These are phyloP conservation scores for Aspergillus novoparasiticus DNA, from an alignment of 2,329 filamentous ascomycete genomes.

Conservation along the genomic window DNA sequence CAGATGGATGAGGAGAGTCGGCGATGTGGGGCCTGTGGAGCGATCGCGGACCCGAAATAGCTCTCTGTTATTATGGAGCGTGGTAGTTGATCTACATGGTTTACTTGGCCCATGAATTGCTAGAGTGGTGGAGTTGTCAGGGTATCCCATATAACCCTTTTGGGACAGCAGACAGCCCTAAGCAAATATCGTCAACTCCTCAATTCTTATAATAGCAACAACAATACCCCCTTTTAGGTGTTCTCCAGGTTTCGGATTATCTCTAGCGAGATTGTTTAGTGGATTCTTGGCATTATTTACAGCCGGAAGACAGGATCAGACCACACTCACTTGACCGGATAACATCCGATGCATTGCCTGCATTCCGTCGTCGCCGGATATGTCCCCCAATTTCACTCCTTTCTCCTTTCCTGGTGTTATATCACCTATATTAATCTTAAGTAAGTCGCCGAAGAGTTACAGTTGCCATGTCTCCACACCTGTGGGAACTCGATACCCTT, in stretches of 20 bases:
- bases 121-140: neutral
- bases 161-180: neutral
- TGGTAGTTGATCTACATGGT: neutral
- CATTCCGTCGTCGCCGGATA: neutral
- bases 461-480: conserved; percentile 5
- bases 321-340: neutral
- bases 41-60: conserved; percentile 15
- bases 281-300: neutral
- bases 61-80: neutral
- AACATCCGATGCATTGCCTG: neutral
- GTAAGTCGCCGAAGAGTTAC: neutral
- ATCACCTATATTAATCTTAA: neutral
- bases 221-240: neutral
- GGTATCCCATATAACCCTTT: neutral
- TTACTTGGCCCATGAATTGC: too few relatives aligned
- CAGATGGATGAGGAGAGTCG: conserved; percentile 16
- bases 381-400: neutral
- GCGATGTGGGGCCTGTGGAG: conserved; percentile 15
- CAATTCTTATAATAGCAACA: neutral
- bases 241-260: neutral
- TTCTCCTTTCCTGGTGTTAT: neutral
- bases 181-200: neutral
- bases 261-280: neutral
- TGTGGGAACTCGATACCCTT: conserved; percentile 10
- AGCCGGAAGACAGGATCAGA: neutral